Conservation (phyloP, 2,329 filamentous ascomycete genomes). For the Venturia carpophila region DNA sequence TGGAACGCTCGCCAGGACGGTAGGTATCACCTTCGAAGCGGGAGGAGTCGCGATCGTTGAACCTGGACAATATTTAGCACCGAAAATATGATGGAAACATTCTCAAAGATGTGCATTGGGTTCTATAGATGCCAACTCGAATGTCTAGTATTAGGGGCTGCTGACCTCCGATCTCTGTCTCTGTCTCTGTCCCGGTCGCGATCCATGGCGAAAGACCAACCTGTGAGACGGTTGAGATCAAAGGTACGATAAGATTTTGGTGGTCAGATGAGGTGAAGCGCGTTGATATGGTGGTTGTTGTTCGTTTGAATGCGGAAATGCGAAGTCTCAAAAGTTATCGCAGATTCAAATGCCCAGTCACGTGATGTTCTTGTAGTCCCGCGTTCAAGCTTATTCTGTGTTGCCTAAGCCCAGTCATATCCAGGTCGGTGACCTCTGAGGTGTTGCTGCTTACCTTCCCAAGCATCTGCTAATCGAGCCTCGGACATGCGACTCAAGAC, state of each 20-base stretch:
- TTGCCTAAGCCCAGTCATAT: background rate
- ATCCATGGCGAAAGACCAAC: slow-evolving; percentile 25
- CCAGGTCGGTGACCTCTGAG: background rate
- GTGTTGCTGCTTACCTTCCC: background rate
- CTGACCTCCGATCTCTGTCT: slow-evolving; percentile 18
- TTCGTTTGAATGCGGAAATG: background rate
- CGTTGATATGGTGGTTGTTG: background rate
- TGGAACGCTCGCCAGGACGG: slow-evolving; percentile 13
- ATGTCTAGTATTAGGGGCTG: background rate
- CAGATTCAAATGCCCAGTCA: background rate
- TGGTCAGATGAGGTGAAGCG: background rate
- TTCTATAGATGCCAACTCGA: background rate
- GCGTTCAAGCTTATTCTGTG: background rate
- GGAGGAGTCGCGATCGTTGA: slow-evolving; percentile 8
- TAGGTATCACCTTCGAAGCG: slow-evolving; percentile 26
- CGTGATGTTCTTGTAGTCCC: background rate
- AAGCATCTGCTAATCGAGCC: background rate
- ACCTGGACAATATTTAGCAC: slow-evolving; percentile 33
- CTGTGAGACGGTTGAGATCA: background rate
- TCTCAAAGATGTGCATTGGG: background rate
- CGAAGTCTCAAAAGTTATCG: background rate
- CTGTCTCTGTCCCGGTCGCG: slow-evolving; percentile 23
- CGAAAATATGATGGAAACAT: background rate
- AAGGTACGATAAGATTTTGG: background rate
- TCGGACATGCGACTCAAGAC: background rate